Base-by-base conservation (phyloP, 1,284 basidiomycete species). In the Agaricales sp. region DNA sequence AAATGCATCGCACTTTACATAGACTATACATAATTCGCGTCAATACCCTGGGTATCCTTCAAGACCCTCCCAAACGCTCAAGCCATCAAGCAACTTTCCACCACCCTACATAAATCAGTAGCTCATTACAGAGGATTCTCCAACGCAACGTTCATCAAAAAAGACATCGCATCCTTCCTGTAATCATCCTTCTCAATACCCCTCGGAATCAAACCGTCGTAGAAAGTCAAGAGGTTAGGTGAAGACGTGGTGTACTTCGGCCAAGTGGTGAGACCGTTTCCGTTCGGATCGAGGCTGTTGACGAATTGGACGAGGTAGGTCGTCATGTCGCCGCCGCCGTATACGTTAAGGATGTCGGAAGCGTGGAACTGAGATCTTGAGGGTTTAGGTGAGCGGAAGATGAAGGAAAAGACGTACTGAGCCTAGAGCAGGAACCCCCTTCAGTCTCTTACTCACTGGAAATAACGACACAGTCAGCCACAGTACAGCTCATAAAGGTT, bases 221-320 rank as follows among this genome's bases (percentile, higher is more conserved):
- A 54, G 58, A 78, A 71, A 2, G 68, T 67, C 45, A 79, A 53
- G 41, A 77, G 57, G 38, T 67, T 63, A 4, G 69, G 69, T 14
- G 62, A 59, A 0, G 50, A 46, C 1, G 60, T 52, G 2, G 65
- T 63, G 50, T 77, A 80, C 26, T 66, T 61, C 0, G 79, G 78
- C 79, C 78, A 80, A 3, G 59, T 55, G 43, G 67, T 58, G 6
- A 61, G 60, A 0, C 57, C 58, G n/a, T 54, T 58, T 1, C 67
- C 64, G 47, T 78, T 80, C 2, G 77, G 76, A 49, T 78, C 63
- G 35, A 77, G 65, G 12, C 61, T 68, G 38, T 57, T 56, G 3
- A 63, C 64, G 49, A 77, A 76, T 22, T 59, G 65, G 51, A 71
- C 68, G 43, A 67, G 64, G 54, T 67, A 71, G 47, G 70, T 64